These are phyloP conservation scores for Globisporangium viniferum DNA, from an alignment of 352 stramenopile species.

Conservation along the genomic window DNA sequence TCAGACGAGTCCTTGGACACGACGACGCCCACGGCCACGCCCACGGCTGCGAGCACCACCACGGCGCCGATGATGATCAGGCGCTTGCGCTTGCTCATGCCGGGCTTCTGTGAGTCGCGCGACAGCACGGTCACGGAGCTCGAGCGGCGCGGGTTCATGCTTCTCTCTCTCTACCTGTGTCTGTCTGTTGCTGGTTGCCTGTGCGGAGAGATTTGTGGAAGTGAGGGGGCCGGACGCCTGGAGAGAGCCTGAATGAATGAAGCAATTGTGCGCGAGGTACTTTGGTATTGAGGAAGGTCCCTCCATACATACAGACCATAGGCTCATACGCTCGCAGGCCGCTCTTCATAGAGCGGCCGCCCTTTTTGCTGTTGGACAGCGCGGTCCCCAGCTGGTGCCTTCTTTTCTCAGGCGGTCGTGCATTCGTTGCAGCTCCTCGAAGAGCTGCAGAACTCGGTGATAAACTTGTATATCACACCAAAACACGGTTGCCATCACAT, in stretches of 20 bases:
- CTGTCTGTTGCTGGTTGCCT: neutral
- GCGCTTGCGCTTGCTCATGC: slow-evolving; percentile 21
- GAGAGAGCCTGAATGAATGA: neutral
- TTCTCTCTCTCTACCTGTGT: neutral
- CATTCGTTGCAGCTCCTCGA: neutral
- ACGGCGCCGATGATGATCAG: slow-evolving; percentile 36
- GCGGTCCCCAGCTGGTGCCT: neutral
- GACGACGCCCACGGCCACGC: slow-evolving; percentile 39
- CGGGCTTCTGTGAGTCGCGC: slow-evolving; percentile 9
- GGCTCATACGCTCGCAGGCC: too few species aligned
- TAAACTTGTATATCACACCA: neutral
- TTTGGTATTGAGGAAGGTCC: neutral
- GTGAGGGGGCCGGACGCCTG: neutral
- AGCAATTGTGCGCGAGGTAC: neutral
- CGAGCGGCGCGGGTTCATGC: slow-evolving; percentile 4
- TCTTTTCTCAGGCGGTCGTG: slow-evolving; percentile 1
- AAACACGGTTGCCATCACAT: neutral
- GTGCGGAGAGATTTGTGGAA: slow-evolving; percentile 2
- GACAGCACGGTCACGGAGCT: slow-evolving; percentile 15
- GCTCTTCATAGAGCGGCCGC: neutral
- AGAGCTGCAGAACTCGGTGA: neutral
- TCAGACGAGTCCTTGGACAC: slow-evolving; percentile 36
- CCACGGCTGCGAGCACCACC: slow-evolving; percentile 37
- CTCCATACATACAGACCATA: neutral
- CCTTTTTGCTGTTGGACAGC: neutral